Base-by-base conservation (phyloP, 2,329 filamentous ascomycete genomes). In the Huntiella abstrusa region DNA sequence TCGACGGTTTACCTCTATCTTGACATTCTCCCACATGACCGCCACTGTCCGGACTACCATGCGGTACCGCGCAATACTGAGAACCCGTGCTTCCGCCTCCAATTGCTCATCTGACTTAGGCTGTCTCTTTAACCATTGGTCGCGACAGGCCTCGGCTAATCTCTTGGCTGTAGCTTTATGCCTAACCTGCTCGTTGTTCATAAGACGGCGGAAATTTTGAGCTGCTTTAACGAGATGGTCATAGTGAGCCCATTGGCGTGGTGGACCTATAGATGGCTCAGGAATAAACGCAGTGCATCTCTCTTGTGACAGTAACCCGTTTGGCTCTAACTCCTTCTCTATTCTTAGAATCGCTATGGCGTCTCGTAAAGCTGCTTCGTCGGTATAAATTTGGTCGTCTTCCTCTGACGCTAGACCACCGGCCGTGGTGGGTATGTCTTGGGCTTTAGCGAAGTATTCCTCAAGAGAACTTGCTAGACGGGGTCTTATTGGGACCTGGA, bases 141-240 rank as follows among this genome's bases (percentile, higher is more conserved):
- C 80, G 45, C 79, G 68, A 54, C 83, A 84, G 39, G 83, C 80
- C 55, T 83, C 75, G 1, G 88, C 88, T 45, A 92, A 61, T 45
- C 75, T 75, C 59, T 86, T 93, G 1, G 88, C 88, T 2, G 71
- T 68, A n/a, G 73, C 68, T 33, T 75, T 75, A 60, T 96, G 88
- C 10, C 78, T 71, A 52, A 75, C 74, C 54, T 86, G 82, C 59
- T 98, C 91, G 48, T 76, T 73, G 2, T 79, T 62, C 64, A 96
- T 74, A 33, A 96, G 68, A 55, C 77, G 82, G 41, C 83, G 77
- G 54, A 96, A 88, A 54, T 87, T 80, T 10, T 80, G 58, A 49
- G 82, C 79, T 51, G 93, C 87, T 41, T 79, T 78, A 40, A 82
- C 68, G 45, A 96, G 69, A 57, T 96, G 83, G 56, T 96, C 87